Evolutionary conservation across 73 alveolate species (phyloP), one percentile per base, ranked within the genome.

Genomic region (Paramecium sexaurelia): DNA sequence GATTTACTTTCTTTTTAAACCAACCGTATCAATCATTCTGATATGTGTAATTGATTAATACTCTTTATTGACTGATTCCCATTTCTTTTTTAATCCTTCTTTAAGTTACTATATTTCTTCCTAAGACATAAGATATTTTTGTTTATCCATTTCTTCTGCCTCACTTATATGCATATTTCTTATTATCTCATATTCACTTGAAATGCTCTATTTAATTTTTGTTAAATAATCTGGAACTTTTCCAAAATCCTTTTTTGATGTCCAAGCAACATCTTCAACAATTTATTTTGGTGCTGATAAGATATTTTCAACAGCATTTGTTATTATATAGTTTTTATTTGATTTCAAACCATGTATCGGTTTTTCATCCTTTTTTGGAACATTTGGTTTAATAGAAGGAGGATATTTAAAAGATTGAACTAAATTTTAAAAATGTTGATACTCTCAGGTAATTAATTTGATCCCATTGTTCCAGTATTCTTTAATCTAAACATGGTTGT

Each of bases 251-350:
- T 94, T 95, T 93, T 97, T 97, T 20, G 93, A 91, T 45, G 95
- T 87, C 87, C 85, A 96, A 87, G 97, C 96, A 40, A 87, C 88
- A 29, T 95, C 96, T 35, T 92, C 96, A 24, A 94, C 92, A 69
- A 95, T 85, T 37, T 47, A 61, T 87, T 97, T 97, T 0, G 99
- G 98, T 19, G 99, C 99, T 90, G 86, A 88, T 68, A 85, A 92
- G 88, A 98, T 98, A 90, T 97, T 96, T 92, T 98, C 99, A 82
- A 98, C 99, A 6, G 99, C 99, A 91, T 98, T 98, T 1, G 99
- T 94, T 35, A 97, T 97, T 45, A 98, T 94, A 91, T 35, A 98
- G 93, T 98, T 98, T 92, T 98, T 98, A 75, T 98, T 97, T 24
- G 99, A 92, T 61, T 93, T 95, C 36, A 97, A 78, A 9, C 99